Percentiles rank a stretch among this genome's conserved stretches.
phyloP scores from a whole-genome alignment of 768 basidiomycete species.

The Psilocybe subaeruginosa region DNA sequence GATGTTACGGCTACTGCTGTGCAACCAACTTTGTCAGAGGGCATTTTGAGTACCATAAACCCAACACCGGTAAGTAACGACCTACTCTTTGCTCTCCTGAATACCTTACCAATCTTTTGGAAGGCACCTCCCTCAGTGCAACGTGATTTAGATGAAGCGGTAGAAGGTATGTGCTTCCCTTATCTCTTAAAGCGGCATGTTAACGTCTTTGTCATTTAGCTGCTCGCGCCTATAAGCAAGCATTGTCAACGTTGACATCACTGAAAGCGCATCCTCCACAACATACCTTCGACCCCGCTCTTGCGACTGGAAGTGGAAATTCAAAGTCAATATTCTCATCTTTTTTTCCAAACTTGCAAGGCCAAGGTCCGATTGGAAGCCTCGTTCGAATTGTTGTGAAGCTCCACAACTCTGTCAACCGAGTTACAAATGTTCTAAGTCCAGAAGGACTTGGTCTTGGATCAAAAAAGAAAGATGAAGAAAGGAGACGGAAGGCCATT shows the following conservation, averaged over 20 bases:
- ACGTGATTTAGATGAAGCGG: conserved; percentile 34
- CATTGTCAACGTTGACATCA: conserved; percentile 65
- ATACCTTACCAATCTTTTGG: neutral
- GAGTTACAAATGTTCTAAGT: conserved; percentile 41
- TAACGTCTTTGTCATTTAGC: conserved; percentile 41
- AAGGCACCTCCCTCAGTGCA: conserved; percentile 16
- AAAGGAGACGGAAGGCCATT: conserved; percentile 69
- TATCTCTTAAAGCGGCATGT: neutral
- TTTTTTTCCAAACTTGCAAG: conserved; percentile 72
- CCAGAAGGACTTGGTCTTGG: conserved; percentile 42
- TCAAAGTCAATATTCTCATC: conserved; percentile 62
- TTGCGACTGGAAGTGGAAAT: conserved; percentile 42
- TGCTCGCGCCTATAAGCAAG: conserved; percentile 75
- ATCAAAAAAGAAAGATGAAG: conserved; percentile 64
- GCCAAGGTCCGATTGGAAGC: conserved; percentile 76
- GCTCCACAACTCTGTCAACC: conserved; percentile 60
- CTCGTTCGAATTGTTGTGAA: conserved; percentile 68
- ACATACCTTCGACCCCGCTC: conserved; percentile 56
- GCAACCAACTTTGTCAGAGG: conserved; percentile 19
- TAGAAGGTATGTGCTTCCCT: conserved; percentile 47
- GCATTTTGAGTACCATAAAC: conserved; percentile 15
- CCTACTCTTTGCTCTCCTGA: neutral
- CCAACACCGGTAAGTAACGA: conserved; percentile 16
- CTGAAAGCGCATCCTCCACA: conserved; percentile 63
- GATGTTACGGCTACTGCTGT: conserved; percentile 18